Percentiles rank a stretch among this genome's conserved stretches.
phyloP scores from a whole-genome alignment of 1,284 basidiomycete species.

The Malassezia pachydermatis region DNA sequence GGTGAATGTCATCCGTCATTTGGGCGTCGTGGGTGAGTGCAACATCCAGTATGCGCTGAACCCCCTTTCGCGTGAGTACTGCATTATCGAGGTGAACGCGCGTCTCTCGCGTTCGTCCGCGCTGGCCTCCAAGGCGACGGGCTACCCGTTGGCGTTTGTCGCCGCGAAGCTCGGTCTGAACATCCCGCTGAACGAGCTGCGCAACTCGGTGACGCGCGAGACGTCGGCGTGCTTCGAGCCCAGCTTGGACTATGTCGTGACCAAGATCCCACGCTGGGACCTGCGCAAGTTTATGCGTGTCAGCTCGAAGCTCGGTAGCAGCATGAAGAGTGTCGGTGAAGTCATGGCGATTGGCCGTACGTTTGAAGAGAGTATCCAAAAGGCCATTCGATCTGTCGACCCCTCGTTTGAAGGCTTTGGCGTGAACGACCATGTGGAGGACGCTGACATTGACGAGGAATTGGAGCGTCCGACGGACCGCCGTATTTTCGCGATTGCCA shows the following conservation, averaged over 20 bases:
- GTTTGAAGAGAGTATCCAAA: conserved; percentile 96
- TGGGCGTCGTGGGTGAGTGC: conserved; percentile 94
- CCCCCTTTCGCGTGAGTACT: conserved; percentile 87
- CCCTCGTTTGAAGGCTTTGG: conserved; percentile 87
- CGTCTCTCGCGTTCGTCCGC: conserved; percentile 95
- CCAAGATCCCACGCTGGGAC: conserved; percentile 98
- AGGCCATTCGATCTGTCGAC: conserved; percentile 92
- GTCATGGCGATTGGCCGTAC: conserved; percentile 98
- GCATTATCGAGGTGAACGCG: conserved; percentile 99
- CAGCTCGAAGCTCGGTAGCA: conserved; percentile 40
- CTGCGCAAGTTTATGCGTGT: conserved; percentile 77
- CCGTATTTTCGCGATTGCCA: conserved; percentile 80
- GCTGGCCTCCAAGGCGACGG: conserved; percentile 93
- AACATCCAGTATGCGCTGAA: conserved; percentile 99
- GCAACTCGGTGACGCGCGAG: conserved; percentile 90
- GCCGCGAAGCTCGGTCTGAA: conserved; percentile 94
- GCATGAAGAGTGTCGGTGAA: conserved; percentile 93
- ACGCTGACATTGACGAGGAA: conserved; percentile 71
- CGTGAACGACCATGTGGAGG: conserved; percentile 64
- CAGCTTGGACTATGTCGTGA: conserved; percentile 88
- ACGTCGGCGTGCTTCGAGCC: conserved; percentile 97
- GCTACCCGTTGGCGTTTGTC: conserved; percentile 95
- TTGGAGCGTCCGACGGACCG: conserved; percentile 79
- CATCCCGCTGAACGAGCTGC: conserved; percentile 93
- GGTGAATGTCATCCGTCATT: conserved; percentile 91